These are phyloP conservation scores for Castanea sativa DNA, from an alignment of 306 rosid genomes.

Conservation along the genomic window DNA sequence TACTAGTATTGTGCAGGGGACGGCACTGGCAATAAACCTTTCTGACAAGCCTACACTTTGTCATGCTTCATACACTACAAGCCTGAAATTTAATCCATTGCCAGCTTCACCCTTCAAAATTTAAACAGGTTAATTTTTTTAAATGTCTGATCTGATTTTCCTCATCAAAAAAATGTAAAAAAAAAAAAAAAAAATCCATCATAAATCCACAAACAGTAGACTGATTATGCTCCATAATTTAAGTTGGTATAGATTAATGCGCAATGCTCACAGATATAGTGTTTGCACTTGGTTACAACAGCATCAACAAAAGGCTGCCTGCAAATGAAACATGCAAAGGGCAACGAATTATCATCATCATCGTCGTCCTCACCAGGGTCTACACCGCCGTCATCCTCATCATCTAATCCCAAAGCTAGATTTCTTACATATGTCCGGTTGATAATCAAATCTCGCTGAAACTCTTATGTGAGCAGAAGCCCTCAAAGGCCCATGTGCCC, in stretches of 20 bases:
- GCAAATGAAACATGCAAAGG: slow-evolving; percentile 83
- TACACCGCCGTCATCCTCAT: slow-evolving; percentile 38
- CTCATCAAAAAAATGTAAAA: background rate
- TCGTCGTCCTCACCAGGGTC: slow-evolving; percentile 46
- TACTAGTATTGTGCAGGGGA: background rate
- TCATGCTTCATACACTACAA: background rate
- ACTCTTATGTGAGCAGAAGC: slow-evolving; percentile 91
- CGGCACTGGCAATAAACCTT: background rate
- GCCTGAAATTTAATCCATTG: background rate
- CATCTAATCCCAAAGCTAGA: slow-evolving; percentile 53
- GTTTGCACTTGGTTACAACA: slow-evolving; percentile 75
- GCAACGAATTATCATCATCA: slow-evolving; percentile 47
- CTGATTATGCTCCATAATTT: background rate
- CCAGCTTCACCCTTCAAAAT: background rate
- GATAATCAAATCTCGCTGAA: slow-evolving; percentile 82
- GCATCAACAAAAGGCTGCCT: slow-evolving; percentile 81
- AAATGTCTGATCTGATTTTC: background rate
- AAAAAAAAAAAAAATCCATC: background rate
- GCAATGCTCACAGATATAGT: slow-evolving; percentile 84
- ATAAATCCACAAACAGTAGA: background rate
- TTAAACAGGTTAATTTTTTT: background rate
- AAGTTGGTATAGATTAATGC: slow-evolving; percentile 35
- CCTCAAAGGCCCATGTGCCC: slow-evolving; percentile 87
- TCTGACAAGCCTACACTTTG: background rate
- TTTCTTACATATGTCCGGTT: slow-evolving; percentile 90